Evolutionary conservation across 495 filamentous ascomycete genomes (phyloP).

Genomic region (Articulospora tetracladia): DNA sequence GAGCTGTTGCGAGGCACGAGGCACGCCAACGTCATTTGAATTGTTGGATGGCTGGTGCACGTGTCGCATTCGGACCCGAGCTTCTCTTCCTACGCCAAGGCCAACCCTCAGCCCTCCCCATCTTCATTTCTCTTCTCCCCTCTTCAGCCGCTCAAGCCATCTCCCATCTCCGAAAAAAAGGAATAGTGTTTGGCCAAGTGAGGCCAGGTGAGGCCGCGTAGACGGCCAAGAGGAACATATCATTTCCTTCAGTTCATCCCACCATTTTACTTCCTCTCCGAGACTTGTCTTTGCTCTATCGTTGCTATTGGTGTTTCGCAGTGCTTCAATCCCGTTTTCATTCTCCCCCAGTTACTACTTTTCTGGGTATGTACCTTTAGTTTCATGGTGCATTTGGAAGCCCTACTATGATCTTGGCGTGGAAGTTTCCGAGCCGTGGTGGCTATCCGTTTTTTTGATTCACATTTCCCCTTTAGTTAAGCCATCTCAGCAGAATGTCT

Average conservation of each 20-base stretch:
- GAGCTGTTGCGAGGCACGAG: background rate
- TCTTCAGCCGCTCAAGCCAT: background rate
- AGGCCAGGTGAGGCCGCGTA: background rate
- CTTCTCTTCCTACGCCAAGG: too few species aligned
- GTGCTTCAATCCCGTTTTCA: background rate
- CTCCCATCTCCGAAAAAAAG: background rate
- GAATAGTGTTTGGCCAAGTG: background rate
- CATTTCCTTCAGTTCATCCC: too few species aligned
- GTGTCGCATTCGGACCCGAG: background rate
- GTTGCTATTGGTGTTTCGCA: background rate
- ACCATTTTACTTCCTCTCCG: too few species aligned
- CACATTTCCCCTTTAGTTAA: background rate
- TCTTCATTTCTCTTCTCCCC: too few species aligned
- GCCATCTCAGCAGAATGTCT: background rate
- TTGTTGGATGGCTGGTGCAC: background rate
- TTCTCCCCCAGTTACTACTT: too few species aligned
- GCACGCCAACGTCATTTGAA: too few species aligned
- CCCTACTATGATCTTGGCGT: background rate
- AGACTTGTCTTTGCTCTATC: background rate
- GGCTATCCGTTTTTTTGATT: background rate
- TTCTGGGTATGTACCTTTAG: background rate
- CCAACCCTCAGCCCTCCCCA: too few species aligned
- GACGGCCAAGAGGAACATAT: too few species aligned
- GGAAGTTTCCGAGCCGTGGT: background rate
- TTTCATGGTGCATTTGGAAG: background rate